phyloP scores from a whole-genome alignment of 768 basidiomycete species.

The Calocybe indica region DNA sequence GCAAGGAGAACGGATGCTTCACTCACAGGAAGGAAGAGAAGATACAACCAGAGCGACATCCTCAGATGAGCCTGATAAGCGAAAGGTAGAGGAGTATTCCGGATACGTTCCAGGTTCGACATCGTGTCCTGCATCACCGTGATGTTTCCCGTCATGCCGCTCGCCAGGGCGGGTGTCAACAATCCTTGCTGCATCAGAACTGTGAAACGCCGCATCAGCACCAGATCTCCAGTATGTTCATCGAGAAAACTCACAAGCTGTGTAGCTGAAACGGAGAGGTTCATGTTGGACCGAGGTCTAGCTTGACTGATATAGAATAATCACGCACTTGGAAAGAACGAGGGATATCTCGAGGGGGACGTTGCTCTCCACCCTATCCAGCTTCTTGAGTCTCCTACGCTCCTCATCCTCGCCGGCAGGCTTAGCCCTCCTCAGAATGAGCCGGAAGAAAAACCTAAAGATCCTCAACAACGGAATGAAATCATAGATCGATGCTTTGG shows the following conservation, averaged over 20 bases:
- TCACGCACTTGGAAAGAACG: constrained; percentile 34
- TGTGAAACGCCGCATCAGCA: constrained; percentile 9
- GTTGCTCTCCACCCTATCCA: constrained; percentile 44
- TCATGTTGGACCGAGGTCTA: too few relatives aligned
- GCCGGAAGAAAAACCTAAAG: constrained; percentile 37
- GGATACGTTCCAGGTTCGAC: constrained; percentile 55
- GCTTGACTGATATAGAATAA: too few relatives aligned
- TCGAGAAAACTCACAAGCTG: constrained; percentile 25
- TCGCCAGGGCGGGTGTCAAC: constrained; percentile 46
- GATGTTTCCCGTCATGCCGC: constrained; percentile 41
- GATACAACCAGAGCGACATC: constrained; percentile 46
- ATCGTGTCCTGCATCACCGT: constrained; percentile 48
- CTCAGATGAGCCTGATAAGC: constrained; percentile 65
- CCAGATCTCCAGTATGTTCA: not conserved
- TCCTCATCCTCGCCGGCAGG: constrained; percentile 13
- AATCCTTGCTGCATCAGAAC: constrained; percentile 38
- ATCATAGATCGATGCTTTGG: constrained; percentile 40
- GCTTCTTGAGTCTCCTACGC: constrained; percentile 25
- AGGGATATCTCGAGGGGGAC: constrained; percentile 57
- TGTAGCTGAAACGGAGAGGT: constrained; percentile 20
- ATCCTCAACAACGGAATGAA: constrained; percentile 50
- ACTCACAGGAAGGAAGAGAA: constrained; percentile 30
- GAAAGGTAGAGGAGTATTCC: constrained; percentile 61
- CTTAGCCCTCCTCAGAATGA: constrained; percentile 14
- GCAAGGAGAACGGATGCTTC: constrained; percentile 12